These are phyloP conservation scores for Apiospora pterosperma DNA, from an alignment of 2,329 filamentous ascomycete species.

Conservation along the genomic window DNA sequence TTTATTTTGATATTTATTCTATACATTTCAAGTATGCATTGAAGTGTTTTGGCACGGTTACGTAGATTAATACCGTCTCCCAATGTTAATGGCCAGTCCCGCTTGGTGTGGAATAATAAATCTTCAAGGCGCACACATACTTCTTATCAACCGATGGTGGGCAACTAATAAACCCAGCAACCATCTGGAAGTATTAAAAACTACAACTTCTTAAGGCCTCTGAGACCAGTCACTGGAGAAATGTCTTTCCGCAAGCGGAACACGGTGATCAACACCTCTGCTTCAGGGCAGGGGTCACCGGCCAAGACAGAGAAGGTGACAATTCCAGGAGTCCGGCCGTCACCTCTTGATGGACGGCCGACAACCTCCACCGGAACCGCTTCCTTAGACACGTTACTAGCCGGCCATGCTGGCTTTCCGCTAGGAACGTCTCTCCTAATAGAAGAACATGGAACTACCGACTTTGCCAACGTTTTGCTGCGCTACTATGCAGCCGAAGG, in stretches of 20 bases:
- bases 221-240: not conserved
- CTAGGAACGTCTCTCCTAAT: constrained; percentile 78
- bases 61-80: not conserved
- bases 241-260: constrained; percentile 61
- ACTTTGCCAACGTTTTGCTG: constrained; percentile 81
- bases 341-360: constrained; percentile 79
- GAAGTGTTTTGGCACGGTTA: not conserved
- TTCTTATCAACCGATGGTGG: not conserved
- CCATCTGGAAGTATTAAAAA: not conserved
- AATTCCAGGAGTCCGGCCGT: constrained; percentile 65
- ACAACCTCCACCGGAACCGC: constrained; percentile 90
- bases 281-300: constrained; percentile 26
- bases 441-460: constrained; percentile 88
- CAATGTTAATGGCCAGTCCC: constrained; percentile 1
- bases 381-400: constrained; percentile 80
- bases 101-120: constrained; percentile 7
- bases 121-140: not conserved
- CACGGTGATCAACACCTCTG: constrained; percentile 43
- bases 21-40: too few species aligned
- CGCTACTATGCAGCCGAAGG: constrained; percentile 93
- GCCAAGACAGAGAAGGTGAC: constrained; percentile 34
- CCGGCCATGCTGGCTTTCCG: constrained; percentile 80
- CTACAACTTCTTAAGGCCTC: not conserved
- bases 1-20: too few species aligned
- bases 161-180: not conserved